Evolutionary conservation across 2,329 filamentous ascomycete genomes (phyloP).

Genomic region (Phymatotrichopsis omnivora): DNA sequence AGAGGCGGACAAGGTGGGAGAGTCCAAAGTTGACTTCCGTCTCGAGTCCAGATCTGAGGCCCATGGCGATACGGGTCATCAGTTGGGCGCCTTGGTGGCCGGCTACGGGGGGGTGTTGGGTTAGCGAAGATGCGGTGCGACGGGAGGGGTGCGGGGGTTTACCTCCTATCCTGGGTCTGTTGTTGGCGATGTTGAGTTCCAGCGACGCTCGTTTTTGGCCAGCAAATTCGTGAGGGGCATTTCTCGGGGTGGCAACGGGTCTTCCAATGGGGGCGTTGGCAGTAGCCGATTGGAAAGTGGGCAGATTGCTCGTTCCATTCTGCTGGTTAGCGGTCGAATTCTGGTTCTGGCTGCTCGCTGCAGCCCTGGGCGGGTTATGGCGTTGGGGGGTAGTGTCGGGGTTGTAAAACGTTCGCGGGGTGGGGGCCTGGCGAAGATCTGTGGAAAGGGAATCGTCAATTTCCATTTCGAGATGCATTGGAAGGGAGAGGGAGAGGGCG

Average conservation of each 20-base stretch:
- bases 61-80: slow-evolving; percentile 40
- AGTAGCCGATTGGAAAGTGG: slow-evolving; percentile 18
- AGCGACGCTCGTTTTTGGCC: slow-evolving; percentile 21
- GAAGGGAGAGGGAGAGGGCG: neutral
- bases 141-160: slow-evolving; percentile 16
- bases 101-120: slow-evolving; percentile 46
- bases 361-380: slow-evolving; percentile 33
- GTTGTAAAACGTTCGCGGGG: slow-evolving; percentile 74
- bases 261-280: slow-evolving; percentile 22
- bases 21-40: slow-evolving; percentile 86
- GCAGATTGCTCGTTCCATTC: slow-evolving; percentile 26
- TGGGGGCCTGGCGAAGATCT: slow-evolving; percentile 58
- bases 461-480: neutral
- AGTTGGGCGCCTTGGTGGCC: slow-evolving; percentile 21
- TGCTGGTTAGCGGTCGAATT: slow-evolving; percentile 29
- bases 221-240: slow-evolving; percentile 23
- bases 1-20: slow-evolving; percentile 90
- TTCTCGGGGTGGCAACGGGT: slow-evolving; percentile 26
- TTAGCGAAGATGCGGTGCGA: too few species aligned
- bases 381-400: slow-evolving; percentile 47
- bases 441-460: slow-evolving; percentile 11
- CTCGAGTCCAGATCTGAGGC: slow-evolving; percentile 66
- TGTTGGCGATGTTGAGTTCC: slow-evolving; percentile 20
- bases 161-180: slow-evolving; percentile 24
- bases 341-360: slow-evolving; percentile 32